A percentile compares a stretch with the other conserved stretches of the same genome.
Conservation (phyloP, 805 yeast species). For the Candida silvicultrix region DNA sequence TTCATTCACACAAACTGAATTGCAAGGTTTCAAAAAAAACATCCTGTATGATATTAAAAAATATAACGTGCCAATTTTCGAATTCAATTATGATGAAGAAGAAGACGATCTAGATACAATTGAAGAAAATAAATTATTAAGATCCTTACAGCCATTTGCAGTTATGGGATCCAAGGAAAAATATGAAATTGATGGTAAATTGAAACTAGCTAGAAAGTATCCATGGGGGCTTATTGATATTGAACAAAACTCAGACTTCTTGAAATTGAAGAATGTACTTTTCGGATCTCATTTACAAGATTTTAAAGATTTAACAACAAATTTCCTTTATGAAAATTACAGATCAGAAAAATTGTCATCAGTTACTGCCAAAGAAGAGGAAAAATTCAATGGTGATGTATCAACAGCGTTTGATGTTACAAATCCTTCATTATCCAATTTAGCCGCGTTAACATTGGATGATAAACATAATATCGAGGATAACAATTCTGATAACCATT, state of each 20-base stretch:
- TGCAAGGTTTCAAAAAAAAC: slow-evolving; percentile 51
- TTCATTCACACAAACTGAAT: slow-evolving; percentile 57
- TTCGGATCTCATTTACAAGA: slow-evolving; percentile 83
- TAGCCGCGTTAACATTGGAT: slow-evolving; percentile 40
- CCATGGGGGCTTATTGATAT: slow-evolving; percentile 70
- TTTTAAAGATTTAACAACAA: slow-evolving; percentile 75
- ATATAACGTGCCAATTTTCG: slow-evolving; percentile 68
- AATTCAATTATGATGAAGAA: slow-evolving; percentile 63
- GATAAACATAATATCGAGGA: background rate
- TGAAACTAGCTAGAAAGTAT: slow-evolving; percentile 55
- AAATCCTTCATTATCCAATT: slow-evolving; percentile 56
- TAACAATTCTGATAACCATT: background rate
- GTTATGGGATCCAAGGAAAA: slow-evolving; percentile 59
- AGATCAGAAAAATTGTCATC: slow-evolving; percentile 70
- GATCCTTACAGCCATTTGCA: slow-evolving; percentile 71
- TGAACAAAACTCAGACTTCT: slow-evolving; percentile 45
- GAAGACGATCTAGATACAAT: slow-evolving; percentile 67
- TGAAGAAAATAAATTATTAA: slow-evolving; percentile 58
- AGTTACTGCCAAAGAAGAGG: slow-evolving; percentile 32
- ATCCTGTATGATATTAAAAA: slow-evolving; percentile 58
- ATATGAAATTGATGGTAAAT: slow-evolving; percentile 41
- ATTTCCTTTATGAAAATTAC: slow-evolving; percentile 68
- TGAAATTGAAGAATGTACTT: slow-evolving; percentile 56
- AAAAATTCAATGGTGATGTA: slow-evolving; percentile 16
- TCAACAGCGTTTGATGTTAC: background rate